Evolutionary conservation across 345 rosid genomes (phyloP).

Genomic region (Eucalyptus pauciflora): DNA sequence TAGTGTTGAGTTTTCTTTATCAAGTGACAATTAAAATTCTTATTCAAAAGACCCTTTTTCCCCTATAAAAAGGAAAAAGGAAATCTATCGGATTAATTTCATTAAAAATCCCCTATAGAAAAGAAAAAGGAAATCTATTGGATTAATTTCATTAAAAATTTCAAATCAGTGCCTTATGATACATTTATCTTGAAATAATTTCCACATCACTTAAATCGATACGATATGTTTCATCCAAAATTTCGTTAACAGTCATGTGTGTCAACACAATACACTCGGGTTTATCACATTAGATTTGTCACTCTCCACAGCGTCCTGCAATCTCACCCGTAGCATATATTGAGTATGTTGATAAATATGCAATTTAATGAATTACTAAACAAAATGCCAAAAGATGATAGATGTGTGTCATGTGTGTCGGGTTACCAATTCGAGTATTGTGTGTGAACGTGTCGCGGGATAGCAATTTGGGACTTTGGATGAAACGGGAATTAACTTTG

Average conservation of each 20-base stretch:
- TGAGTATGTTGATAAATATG: background rate
- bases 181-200: background rate
- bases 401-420: fast-evolving
- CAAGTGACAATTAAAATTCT: background rate
- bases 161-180: background rate
- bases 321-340: no score
- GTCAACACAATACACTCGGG: fast-evolving
- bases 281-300: background rate
- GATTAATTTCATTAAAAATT: background rate
- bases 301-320: no score
- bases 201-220: fast-evolving
- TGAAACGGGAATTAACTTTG: background rate
- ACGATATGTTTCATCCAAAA: no score
- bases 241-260: fast-evolving
- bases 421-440: no score
- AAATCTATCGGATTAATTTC: background rate
- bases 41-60: background rate
- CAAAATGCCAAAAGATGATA: fast-evolving
- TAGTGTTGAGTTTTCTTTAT: background rate
- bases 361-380: fast-evolving
- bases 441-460: fast-evolving
- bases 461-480: background rate
- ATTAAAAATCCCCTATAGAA: background rate
- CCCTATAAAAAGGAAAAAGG: background rate
- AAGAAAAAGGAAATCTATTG: background rate